Evolutionary conservation across 768 basidiomycete species (phyloP).

Genomic region (Naematelia encephala): DNA sequence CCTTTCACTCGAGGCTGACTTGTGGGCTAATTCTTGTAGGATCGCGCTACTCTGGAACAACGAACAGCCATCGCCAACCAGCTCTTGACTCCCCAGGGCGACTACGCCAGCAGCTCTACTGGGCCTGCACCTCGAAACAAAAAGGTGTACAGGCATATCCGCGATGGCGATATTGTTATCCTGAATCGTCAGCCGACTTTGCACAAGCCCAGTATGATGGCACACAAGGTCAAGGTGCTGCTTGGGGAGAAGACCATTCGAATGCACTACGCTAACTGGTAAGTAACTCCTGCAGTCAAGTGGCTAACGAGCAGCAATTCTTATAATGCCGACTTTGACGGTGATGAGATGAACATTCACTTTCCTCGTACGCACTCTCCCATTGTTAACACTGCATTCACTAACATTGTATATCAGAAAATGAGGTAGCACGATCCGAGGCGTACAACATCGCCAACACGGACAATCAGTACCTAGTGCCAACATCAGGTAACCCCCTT

Average conservation of each 20-base stretch:
- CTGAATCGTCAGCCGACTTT: constrained; percentile 97
- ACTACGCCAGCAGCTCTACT: constrained; percentile 53
- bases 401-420: constrained; percentile 60
- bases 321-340: constrained; percentile 92
- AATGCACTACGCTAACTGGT: constrained; percentile 99
- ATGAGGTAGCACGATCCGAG: constrained; percentile 90
- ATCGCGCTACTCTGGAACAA: constrained; percentile 79
- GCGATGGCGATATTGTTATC: constrained; percentile 90
- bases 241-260: constrained; percentile 97
- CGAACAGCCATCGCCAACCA: constrained; percentile 94
- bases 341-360: constrained; percentile 99
- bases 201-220: constrained; percentile 99
- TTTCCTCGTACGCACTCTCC: constrained; percentile 74
- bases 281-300: constrained; percentile 25
- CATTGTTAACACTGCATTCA: not conserved
- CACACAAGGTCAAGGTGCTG: constrained; percentile 84
- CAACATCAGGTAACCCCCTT: constrained; percentile 94
- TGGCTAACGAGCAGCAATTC: constrained; percentile 67
- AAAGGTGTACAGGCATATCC: constrained; percentile 93
- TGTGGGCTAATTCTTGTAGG: constrained; percentile 56
- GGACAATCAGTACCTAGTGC: constrained; percentile 97
- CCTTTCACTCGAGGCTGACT: not conserved
- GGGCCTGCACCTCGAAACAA: constrained; percentile 78
- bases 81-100: constrained; percentile 76
- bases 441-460: constrained; percentile 93